Percentiles rank a stretch among this genome's conserved stretches.
These are phyloP conservation scores for Bipolaris gigantea DNA, from an alignment of 2,329 filamentous ascomycete species.

Conservation along the genomic window DNA sequence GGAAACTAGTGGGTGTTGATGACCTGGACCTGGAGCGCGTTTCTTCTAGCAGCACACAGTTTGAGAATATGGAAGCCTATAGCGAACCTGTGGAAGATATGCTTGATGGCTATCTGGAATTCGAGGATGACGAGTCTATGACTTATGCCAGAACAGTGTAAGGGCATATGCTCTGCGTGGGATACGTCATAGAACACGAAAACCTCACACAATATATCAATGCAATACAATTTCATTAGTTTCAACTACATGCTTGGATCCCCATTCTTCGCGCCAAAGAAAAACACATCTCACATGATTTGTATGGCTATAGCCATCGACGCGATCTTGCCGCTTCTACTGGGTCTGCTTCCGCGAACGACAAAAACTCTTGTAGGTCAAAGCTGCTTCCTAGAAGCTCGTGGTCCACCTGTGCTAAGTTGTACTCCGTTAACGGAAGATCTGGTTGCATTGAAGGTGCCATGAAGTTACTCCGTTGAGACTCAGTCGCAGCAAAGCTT, in stretches of 20 bases:
- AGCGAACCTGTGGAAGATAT: background rate
- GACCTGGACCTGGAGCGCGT: too few species aligned
- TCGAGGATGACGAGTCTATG: background rate
- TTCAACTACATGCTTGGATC: background rate
- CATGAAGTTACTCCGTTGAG: background rate
- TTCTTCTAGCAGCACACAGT: background rate
- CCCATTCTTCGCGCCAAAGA: too few species aligned
- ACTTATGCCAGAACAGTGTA: background rate
- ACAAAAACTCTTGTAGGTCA: slow-evolving; percentile 2
- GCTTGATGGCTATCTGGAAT: background rate
- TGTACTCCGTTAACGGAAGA: background rate
- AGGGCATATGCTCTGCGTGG: background rate
- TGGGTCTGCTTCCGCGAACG: background rate
- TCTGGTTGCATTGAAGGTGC: background rate
- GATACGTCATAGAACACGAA: too few species aligned
- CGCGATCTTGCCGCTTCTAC: background rate
- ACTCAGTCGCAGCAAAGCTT: background rate
- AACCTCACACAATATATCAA: too few species aligned
- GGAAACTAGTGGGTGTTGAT: too few species aligned
- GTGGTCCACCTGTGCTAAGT: background rate
- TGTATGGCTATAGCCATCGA: background rate
- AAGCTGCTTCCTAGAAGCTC: background rate
- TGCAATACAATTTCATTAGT: too few species aligned
- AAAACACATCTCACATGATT: background rate
- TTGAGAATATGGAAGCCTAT: slow-evolving; percentile 9